phyloP scores from a whole-genome alignment of 495 filamentous ascomycete species.

The Friedmanniomyces simplex region DNA sequence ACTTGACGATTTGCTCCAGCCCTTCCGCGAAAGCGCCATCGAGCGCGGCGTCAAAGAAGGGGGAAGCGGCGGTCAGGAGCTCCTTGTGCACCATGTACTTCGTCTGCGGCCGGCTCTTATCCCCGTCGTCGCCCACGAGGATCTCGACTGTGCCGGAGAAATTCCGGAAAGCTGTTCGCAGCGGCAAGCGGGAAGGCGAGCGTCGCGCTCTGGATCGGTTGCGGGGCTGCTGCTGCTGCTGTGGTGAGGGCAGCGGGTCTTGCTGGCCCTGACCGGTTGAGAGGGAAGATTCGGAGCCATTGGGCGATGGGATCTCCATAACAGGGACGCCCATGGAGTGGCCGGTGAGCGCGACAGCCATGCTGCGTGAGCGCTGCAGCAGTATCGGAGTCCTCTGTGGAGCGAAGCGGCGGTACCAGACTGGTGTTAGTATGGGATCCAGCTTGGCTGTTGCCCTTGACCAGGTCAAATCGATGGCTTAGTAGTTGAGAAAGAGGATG shows the following conservation, averaged over 20 bases:
- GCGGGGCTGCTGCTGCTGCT: constrained; percentile 11
- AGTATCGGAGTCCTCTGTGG: neutral
- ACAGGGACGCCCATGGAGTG: neutral
- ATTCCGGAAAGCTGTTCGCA: constrained; percentile 20
- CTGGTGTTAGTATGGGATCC: constrained; percentile 13
- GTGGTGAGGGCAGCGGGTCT: neutral
- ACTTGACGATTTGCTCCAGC: constrained; percentile 27
- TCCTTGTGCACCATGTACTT: constrained; percentile 36
- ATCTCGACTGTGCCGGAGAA: constrained; percentile 28
- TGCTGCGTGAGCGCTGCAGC: neutral
- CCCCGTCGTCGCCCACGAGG: constrained; percentile 25
- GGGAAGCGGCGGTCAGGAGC: constrained; percentile 34
- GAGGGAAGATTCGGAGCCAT: constrained; percentile 10
- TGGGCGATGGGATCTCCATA: constrained; percentile 9
- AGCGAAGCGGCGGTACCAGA: constrained; percentile 14
- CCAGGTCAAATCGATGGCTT: neutral
- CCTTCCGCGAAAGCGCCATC: constrained; percentile 39
- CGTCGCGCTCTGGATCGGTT: constrained; percentile 10
- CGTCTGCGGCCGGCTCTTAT: constrained; percentile 8
- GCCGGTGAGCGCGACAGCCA: neutral
- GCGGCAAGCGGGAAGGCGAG: constrained; percentile 9
- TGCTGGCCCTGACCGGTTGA: neutral
- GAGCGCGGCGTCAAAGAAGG: constrained; percentile 42
- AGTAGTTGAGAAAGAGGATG: neutral
- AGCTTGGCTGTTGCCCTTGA: neutral